These are phyloP conservation scores for Fusarium secorum DNA, from an alignment of 2,329 filamentous ascomycete species.

Conservation along the genomic window DNA sequence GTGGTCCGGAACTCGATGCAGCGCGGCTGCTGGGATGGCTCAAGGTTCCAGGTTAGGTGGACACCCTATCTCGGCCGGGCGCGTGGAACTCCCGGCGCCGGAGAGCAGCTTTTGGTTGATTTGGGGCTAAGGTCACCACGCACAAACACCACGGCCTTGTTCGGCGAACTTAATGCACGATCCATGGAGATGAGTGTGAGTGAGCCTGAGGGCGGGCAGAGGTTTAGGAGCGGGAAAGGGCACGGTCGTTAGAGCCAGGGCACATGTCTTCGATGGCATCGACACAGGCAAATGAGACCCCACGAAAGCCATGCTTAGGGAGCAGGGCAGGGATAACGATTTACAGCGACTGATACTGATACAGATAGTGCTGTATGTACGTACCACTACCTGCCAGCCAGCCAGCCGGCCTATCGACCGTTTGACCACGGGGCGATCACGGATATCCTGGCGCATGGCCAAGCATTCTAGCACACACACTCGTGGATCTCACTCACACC, in stretches of 20 bases:
- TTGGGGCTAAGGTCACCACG: constrained; percentile 15
- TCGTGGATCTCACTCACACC: constrained; percentile 38
- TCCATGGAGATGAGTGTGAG: constrained; percentile 3
- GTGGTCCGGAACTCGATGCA: constrained; percentile 38
- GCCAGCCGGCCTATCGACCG: constrained; percentile 36
- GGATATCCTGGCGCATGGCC: constrained; percentile 37
- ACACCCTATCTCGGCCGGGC: constrained; percentile 37
- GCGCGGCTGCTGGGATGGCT: constrained; percentile 34
- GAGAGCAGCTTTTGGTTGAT: constrained; percentile 5
- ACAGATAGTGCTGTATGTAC: background rate
- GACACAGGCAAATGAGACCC: constrained; percentile 30
- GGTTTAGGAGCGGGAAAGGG: constrained; percentile 15
- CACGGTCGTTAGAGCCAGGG: constrained; percentile 10
- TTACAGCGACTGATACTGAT: constrained; percentile 14
- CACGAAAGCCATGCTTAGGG: constrained; percentile 25
- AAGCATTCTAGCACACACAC: constrained; percentile 37
- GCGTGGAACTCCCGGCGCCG: constrained; percentile 28
- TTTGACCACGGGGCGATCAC: constrained; percentile 43
- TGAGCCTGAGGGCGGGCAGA: background rate
- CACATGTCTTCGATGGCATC: constrained; percentile 33
- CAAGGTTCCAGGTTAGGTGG: constrained; percentile 18
- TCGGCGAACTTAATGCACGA: constrained; percentile 24
- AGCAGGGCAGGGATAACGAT: constrained; percentile 34
- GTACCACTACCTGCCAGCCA: background rate
- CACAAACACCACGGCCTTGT: constrained; percentile 27